These are phyloP conservation scores for Parachaetomium inaequale DNA, from an alignment of 495 filamentous ascomycete species.

Conservation along the genomic window DNA sequence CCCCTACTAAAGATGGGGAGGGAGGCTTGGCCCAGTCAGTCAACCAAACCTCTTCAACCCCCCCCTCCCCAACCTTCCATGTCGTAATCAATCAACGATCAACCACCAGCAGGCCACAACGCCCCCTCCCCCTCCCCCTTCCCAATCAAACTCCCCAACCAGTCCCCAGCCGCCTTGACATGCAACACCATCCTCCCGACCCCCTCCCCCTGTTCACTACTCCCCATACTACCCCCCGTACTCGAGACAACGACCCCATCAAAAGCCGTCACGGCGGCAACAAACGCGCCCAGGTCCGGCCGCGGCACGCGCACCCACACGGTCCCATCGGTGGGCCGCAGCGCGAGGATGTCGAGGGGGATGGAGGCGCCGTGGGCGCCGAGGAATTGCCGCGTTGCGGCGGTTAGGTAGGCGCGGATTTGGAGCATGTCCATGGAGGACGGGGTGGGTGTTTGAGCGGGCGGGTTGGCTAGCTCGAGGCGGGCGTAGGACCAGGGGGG, in stretches of 20 bases:
- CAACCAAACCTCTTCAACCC: no score
- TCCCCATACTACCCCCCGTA: background rate
- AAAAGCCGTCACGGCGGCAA: constrained; percentile 63
- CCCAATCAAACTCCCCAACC: constrained; percentile 43
- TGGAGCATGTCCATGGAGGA: constrained; percentile 67
- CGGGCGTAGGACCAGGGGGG: constrained; percentile 44
- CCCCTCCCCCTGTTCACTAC: constrained; percentile 25
- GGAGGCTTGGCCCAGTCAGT: no score
- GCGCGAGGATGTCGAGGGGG: constrained; percentile 71
- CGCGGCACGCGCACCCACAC: constrained; percentile 75
- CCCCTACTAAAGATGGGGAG: no score
- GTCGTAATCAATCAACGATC: no score
- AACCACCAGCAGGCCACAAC: constrained; percentile 33
- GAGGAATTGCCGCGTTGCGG: constrained; percentile 75
- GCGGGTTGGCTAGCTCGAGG: constrained; percentile 30
- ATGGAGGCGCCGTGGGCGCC: constrained; percentile 74
- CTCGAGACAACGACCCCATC: constrained; percentile 44
- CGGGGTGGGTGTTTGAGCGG: background rate
- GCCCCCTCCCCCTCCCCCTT: constrained; percentile 34
- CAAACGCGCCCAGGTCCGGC: constrained; percentile 56
- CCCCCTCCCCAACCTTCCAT: no score
- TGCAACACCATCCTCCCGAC: constrained; percentile 32
- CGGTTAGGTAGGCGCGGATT: constrained; percentile 64
- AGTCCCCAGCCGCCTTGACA: constrained; percentile 44
- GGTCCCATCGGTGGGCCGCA: constrained; percentile 48